A percentile compares a stretch with the other conserved stretches of the same genome.
Conservation (phyloP, 768 basidiomycete species). For the Tephrocybe rancida region DNA sequence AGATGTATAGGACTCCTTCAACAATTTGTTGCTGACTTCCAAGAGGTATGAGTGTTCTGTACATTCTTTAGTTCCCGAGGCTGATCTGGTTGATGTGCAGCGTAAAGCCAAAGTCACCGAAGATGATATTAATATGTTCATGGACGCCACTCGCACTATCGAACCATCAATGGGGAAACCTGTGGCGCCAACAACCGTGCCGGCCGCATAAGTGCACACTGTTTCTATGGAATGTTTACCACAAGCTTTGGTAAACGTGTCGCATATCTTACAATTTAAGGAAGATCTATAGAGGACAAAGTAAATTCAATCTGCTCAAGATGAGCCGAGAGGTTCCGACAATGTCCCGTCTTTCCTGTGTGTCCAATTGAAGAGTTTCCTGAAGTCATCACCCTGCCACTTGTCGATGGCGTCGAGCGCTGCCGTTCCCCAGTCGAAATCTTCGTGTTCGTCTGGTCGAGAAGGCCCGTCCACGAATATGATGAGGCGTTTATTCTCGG, state of each 20-base stretch:
- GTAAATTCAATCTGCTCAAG: neutral
- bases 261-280: neutral
- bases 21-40: constrained; percentile 83
- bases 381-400: constrained; percentile 46
- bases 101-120: constrained; percentile 81
- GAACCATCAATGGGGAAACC: constrained; percentile 52
- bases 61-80: neutral
- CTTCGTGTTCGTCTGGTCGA: constrained; percentile 49
- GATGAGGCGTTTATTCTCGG: constrained; percentile 61
- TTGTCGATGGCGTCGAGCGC: constrained; percentile 61
- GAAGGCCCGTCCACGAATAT: constrained; percentile 77
- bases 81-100: constrained; percentile 40
- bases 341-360: constrained; percentile 33
- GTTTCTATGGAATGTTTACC: neutral
- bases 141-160: constrained; percentile 82
- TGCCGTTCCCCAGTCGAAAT: constrained; percentile 80
- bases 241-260: neutral
- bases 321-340: constrained; percentile 6
- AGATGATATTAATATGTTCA: constrained; percentile 71
- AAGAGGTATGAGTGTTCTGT: constrained; percentile 49
- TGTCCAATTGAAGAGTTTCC: constrained; percentile 53
- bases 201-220: neutral
- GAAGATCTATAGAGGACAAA: neutral
- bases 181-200: constrained; percentile 7
- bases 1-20: constrained; percentile 85